Base-by-base conservation (phyloP, 768 basidiomycete genomes). In the Sarcodon sp. region DNA sequence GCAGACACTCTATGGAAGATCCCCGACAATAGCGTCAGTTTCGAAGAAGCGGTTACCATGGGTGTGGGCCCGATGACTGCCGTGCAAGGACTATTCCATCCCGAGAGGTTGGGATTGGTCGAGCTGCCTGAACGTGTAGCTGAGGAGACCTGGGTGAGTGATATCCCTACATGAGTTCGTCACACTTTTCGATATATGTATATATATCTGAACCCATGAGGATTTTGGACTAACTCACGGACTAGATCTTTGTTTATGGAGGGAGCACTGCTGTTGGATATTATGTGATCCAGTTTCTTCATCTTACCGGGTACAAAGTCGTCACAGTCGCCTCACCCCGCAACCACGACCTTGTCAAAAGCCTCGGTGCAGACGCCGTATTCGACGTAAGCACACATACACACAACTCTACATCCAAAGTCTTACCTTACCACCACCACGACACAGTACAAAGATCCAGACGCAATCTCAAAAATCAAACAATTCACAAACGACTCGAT, bases 311-410 rank as follows among this genome's bases (percentile, higher is more conserved):
- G 12, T 63, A 71, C 49, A 63, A 63, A 21, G 68, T 75, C 43
- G 61, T 71, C 15, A 64, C 73, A 6, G 71, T 70, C 18, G 65
- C 70, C 4, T 73, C 71, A 0, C 59, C 65, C 13, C 53, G 55
- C 33, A 69, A 71, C 51, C 59, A 62, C 41, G 61, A 59, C 0
- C 55, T 67, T 12, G 52, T 73, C 15, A 64, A 63, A 41, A 51
- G 57, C 1, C 56, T 70, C 7, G 73, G 75, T 3, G 75, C 74
- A 0, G 62, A 67, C 33, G 64, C 61, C 4, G 65, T 69, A 5
- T 66, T 70, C 48, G 69, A 72, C 51, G 44, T 45, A 21, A 15
- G 44, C 44, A n/a, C n/a, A 39, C 21, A 27, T 4, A 27, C 7
- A 13, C 4, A 16, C 39, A 9, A n/a, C n/a, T n/a, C n/a, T n/a